Conservation (phyloP, 306 rosid genomes). For the Quercus glauca region DNA sequence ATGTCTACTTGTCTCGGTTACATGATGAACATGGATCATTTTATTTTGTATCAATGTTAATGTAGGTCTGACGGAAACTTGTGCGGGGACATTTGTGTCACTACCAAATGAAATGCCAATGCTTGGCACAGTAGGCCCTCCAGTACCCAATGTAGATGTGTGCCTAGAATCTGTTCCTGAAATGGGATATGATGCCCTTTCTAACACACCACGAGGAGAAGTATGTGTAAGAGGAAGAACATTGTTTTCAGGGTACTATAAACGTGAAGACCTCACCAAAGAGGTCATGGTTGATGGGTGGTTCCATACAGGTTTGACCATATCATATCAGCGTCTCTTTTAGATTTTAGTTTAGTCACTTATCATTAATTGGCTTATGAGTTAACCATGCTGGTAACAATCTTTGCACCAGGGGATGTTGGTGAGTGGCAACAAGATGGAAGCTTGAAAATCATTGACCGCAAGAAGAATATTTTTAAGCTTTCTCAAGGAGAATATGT, state of each 20-base stretch:
- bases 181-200: conserved; percentile 87
- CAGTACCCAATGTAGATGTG: conserved; percentile 88
- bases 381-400: conserved; percentile 13
- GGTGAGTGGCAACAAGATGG: conserved; percentile 98
- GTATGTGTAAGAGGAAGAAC: conserved; percentile 76
- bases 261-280: conserved; percentile 88
- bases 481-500: conserved; percentile 99
- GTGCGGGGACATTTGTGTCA: conserved; percentile 93
- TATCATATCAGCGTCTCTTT: conserved; percentile 9
- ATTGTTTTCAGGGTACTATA: conserved; percentile 85
- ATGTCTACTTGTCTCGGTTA: not conserved
- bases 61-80: conserved; percentile 94
- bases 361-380: conserved; percentile 1
- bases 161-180: conserved; percentile 95
- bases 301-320: conserved; percentile 87
- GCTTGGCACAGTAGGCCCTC: conserved; percentile 99
- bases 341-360: conserved; percentile 10
- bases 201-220: conserved; percentile 81
- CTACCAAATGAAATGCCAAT: conserved; percentile 72
- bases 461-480: conserved; percentile 97
- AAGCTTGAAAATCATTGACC: conserved; percentile 91
- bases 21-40: conserved; percentile 10
- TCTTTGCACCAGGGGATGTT: conserved; percentile 71
- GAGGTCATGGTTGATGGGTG: conserved; percentile 86
- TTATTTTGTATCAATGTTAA: conserved; percentile 19